Percentiles rank a stretch among this genome's conserved stretches.
Conservation (phyloP, 805 yeast species). For the Zygosaccharomyces lentus region DNA sequence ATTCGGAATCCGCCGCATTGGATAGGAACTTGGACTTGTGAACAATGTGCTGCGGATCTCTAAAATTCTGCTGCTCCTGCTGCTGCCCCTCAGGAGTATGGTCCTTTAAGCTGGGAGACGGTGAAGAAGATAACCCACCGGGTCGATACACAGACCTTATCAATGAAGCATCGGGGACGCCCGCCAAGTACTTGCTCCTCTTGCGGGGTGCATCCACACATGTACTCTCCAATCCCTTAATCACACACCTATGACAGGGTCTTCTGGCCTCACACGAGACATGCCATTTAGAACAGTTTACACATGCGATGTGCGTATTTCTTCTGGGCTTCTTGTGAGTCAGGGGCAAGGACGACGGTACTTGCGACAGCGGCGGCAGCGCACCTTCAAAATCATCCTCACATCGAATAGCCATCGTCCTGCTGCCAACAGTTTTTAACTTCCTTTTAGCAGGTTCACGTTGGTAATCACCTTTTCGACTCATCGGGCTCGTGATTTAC, state of each 20-base stretch:
- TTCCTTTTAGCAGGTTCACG: background rate
- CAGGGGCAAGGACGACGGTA: background rate
- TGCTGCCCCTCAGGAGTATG: constrained; percentile 8
- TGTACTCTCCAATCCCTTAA: constrained; percentile 58
- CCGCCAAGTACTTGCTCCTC: constrained; percentile 72
- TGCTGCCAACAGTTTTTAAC: background rate
- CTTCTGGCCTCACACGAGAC: constrained; percentile 82
- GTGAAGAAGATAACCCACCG: background rate
- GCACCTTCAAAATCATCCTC: constrained; percentile 1
- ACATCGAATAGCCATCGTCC: background rate
- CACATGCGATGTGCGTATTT: constrained; percentile 84
- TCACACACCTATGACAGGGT: constrained; percentile 77
- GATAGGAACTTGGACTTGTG: constrained; percentile 51
- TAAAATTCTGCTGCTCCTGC: constrained; percentile 23
- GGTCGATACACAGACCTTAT: constrained; percentile 13
- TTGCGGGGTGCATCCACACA: constrained; percentile 91
- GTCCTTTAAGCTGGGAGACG: background rate
- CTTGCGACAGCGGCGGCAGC: background rate
- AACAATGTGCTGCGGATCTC: constrained; percentile 22
- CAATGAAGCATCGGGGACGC: constrained; percentile 41
- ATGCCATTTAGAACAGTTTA: constrained; percentile 86
- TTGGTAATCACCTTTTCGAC: constrained; percentile 1
- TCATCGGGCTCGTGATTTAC: constrained; percentile 3
- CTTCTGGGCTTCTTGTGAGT: constrained; percentile 13
- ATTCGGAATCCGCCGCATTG: constrained; percentile 69